Percentiles rank a stretch among this genome's conserved stretches.
phyloP scores from a whole-genome alignment of 2,329 filamentous ascomycete species.

The Podosphaera aphanis region DNA sequence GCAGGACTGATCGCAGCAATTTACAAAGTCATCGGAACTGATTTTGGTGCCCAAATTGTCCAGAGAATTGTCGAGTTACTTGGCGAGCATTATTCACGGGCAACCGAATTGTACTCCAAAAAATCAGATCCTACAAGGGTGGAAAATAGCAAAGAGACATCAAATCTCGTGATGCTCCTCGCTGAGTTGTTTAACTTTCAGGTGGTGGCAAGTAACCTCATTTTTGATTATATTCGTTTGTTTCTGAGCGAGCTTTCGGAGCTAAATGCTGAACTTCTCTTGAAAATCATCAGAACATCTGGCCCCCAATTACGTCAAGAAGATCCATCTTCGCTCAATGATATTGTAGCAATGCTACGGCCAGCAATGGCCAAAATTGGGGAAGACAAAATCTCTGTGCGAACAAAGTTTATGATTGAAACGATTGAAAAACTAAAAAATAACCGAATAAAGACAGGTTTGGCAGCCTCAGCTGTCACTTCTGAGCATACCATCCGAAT shows the following conservation, averaged over 20 bases:
- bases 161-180: conserved; percentile 63
- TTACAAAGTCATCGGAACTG: conserved; percentile 68
- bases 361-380: conserved; percentile 44
- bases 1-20: conserved; percentile 74
- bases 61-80: conserved; percentile 59
- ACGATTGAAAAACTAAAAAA: conserved; percentile 88
- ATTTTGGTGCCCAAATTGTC: conserved; percentile 72
- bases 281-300: conserved; percentile 61
- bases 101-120: conserved; percentile 16
- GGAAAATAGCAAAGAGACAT: conserved; percentile 31
- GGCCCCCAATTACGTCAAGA: conserved; percentile 71
- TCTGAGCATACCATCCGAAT: conserved; percentile 70
- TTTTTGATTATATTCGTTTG: conserved; percentile 76
- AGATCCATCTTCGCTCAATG: conserved; percentile 68
- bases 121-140: conserved; percentile 10
- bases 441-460: conserved; percentile 62
- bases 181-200: conserved; percentile 84
- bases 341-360: conserved; percentile 62
- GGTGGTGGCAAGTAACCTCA: conserved; percentile 54
- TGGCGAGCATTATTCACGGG: conserved; percentile 33
- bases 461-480: conserved; percentile 44
- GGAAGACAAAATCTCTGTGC: conserved; percentile 50
- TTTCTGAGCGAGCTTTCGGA: conserved; percentile 58
- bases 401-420: conserved; percentile 94
- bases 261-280: conserved; percentile 64